Base-by-base conservation (phyloP, 345 rosid genomes). In the Rhodamnia argentea region DNA sequence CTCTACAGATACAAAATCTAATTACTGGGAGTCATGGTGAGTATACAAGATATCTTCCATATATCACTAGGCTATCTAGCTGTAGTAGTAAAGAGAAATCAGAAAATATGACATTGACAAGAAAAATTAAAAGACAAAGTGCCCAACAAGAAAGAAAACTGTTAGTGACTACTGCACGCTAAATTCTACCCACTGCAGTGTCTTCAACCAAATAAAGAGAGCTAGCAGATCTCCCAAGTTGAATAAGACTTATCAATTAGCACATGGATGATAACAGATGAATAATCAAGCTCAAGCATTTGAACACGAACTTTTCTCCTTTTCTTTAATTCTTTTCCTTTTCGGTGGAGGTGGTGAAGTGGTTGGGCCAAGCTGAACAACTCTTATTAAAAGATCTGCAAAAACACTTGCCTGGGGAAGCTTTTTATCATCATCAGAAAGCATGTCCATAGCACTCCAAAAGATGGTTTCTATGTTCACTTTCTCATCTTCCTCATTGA, bases 401-500 rank as follows among this genome's bases (percentile, higher is more conserved):
- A 51, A 82, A 89, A 29, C 87, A 89, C 95, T 93, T 94, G 90
- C 99, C 99, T 97, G 99, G 82, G 99, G 99, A 86, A 97, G 96
- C 93, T 97, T 96, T 90, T 95, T 97, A 90, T 97, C 99, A 88
- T 97, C 99, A 85, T 95, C 95, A 42, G 99, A 97, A 84, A 97
- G 99, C 96, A 94, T 95, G 92, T 94, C 99, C 91, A 97, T 96
- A 86, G 99, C 99, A 92, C 96, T 96, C 93, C 96, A 95, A 87
- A 96, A 97, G 85, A 96, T 95, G 42, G 91, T 92, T 91, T 97
- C 99, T 83, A 89, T 95, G 85, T 91, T 92, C 57, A 78, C 95
- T 93, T 97, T 97, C 93, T 97, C 99, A 83, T 95, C 94, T 82
- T 97, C 99, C 40, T 90, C 93, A 86, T 93, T 97, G 64, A 97